A percentile compares a stretch with the other conserved stretches of the same genome.
Evolutionary conservation across 805 yeast genomes (phyloP).

Genomic region (Cyberlindnera samutprakarnensis): DNA sequence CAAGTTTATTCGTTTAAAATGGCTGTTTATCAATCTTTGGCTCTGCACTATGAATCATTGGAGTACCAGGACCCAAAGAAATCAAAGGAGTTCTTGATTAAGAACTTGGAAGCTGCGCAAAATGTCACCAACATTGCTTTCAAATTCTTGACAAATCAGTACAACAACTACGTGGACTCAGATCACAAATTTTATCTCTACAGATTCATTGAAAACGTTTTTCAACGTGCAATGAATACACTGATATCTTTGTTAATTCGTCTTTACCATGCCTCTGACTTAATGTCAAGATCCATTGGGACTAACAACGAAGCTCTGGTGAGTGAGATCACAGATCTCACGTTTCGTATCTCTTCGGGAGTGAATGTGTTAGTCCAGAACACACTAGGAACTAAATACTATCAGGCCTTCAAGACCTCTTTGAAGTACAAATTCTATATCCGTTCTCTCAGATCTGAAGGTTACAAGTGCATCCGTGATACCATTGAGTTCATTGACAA

Average conservation of each 20-base stretch:
- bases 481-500: constrained; percentile 16
- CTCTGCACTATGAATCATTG: constrained; percentile 16
- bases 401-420: constrained; percentile 20
- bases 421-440: constrained; percentile 17
- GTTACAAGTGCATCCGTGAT: constrained; percentile 19
- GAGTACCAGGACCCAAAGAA: constrained; percentile 8
- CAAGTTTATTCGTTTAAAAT: constrained; percentile 13
- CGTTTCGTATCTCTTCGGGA: constrained; percentile 14
- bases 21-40: constrained; percentile 15
- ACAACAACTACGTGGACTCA: constrained; percentile 9
- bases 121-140: constrained; percentile 12
- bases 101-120: constrained; percentile 3
- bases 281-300: constrained; percentile 12
- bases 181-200: constrained; percentile 12
- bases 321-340: constrained; percentile 1
- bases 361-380: constrained; percentile 15
- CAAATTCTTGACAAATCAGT: constrained; percentile 11
- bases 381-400: constrained; percentile 16
- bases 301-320: background rate
- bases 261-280: constrained; percentile 17
- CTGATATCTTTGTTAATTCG: constrained; percentile 12
- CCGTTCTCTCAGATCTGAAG: constrained; percentile 18
- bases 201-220: constrained; percentile 15
- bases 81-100: constrained; percentile 6
- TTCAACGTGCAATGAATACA: constrained; percentile 12